These are phyloP conservation scores for Vitis hybrid DNA, from an alignment of 177 flowering plant species.

Conservation along the genomic window DNA sequence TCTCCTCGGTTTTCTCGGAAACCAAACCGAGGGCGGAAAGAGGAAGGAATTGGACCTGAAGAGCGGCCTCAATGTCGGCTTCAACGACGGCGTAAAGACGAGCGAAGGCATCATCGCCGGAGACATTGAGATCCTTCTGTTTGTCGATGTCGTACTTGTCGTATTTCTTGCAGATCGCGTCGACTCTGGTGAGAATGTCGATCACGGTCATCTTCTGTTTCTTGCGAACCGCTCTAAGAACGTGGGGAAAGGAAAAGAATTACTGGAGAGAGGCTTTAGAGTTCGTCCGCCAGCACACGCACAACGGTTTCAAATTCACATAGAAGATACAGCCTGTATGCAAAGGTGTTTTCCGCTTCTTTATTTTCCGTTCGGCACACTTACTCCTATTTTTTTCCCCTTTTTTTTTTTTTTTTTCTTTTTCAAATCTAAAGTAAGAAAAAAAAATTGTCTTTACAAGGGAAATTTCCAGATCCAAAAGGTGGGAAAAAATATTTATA, in stretches of 20 bases:
- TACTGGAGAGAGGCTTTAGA: background rate
- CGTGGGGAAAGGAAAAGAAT: background rate
- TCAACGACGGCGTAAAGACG: slow-evolving; percentile 70
- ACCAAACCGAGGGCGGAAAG: background rate
- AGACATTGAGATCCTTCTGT: slow-evolving; percentile 62
- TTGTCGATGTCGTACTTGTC: slow-evolving; percentile 84
- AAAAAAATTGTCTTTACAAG: no score
- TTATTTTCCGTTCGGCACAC: no score
- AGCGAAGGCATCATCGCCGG: slow-evolving; percentile 86
- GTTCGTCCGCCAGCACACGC: background rate
- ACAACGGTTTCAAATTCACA: no score
- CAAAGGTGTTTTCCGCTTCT: no score
- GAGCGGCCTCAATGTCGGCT: slow-evolving; percentile 71
- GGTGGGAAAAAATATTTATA: no score
- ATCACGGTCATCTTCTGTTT: slow-evolving; percentile 68
- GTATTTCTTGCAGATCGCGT: slow-evolving; percentile 87
- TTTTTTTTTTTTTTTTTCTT: no score
- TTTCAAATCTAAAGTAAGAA: no score
- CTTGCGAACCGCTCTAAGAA: background rate
- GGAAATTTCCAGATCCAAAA: no score
- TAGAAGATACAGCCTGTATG: no score
- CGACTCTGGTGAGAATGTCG: slow-evolving; percentile 88
- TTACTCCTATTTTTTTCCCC: no score
- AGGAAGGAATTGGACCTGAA: slow-evolving; percentile 48
- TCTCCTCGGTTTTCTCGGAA: background rate